Conservation (phyloP, 495 filamentous ascomycete species). For the Neurospora sp. region DNA sequence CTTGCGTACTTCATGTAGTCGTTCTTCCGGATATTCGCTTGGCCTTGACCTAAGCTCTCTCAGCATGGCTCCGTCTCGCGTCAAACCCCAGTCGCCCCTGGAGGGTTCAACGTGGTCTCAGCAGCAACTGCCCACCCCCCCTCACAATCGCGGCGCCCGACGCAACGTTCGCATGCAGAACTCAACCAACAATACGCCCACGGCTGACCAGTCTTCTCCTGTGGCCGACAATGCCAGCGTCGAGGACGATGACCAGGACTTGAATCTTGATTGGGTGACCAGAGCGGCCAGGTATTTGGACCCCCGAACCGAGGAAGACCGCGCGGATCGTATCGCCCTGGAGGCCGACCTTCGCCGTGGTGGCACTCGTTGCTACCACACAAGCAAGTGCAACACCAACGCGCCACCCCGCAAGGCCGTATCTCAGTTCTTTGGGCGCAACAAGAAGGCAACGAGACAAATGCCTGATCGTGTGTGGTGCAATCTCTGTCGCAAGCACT, state of each 20-base stretch:
- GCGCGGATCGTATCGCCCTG: background rate
- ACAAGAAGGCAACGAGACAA: conserved; percentile 62
- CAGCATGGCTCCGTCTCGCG: background rate
- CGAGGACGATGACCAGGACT: background rate
- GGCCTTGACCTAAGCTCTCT: background rate
- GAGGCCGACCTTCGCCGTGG: background rate
- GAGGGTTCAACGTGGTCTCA: background rate
- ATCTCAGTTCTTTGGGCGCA: conserved; percentile 81
- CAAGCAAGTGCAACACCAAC: conserved; percentile 38
- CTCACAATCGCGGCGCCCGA: background rate
- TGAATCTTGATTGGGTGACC: background rate
- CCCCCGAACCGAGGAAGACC: background rate
- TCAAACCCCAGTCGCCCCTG: background rate
- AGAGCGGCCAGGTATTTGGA: background rate
- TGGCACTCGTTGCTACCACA: conserved; percentile 23
- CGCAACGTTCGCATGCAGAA: background rate
- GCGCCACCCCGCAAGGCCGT: conserved; percentile 59
- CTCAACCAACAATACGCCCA: background rate
- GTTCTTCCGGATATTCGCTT: background rate
- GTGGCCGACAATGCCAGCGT: background rate
- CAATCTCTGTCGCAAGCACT: conserved; percentile 72
- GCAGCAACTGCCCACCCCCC: background rate
- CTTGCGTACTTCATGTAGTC: background rate
- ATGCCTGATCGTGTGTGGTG: conserved; percentile 61
- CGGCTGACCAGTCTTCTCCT: background rate